Conservation (phyloP, 139 green algal species). For the Dunaliella sp. region DNA sequence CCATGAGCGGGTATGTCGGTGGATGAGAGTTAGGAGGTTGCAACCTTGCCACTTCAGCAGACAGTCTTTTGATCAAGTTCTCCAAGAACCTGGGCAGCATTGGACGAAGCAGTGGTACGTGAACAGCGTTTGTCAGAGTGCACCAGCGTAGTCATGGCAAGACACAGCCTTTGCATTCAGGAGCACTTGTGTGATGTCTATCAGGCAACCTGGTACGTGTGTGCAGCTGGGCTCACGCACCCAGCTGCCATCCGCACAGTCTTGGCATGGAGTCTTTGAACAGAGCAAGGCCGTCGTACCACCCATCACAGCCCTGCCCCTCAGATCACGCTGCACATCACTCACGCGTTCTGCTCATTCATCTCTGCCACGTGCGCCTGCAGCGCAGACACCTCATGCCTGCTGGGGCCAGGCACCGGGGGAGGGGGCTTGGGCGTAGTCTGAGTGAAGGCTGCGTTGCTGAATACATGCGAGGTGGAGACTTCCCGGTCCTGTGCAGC, state of each 20-base stretch:
- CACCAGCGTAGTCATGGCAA: too few species aligned
- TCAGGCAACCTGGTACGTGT: too few species aligned
- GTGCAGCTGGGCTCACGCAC: too few species aligned
- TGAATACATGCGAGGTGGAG: not conserved
- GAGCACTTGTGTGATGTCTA: too few species aligned
- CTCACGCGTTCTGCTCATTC: not conserved
- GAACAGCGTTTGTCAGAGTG: too few species aligned
- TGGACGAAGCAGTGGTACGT: too few species aligned
- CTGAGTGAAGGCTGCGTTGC: not conserved
- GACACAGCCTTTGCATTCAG: too few species aligned
- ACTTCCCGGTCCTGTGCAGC: not conserved
- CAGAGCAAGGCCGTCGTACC: too few species aligned
- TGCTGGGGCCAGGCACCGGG: not conserved
- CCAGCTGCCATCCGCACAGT: too few species aligned
- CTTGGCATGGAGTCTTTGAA: too few species aligned
- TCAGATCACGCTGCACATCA: too few species aligned
- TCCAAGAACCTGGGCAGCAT: conserved; percentile 64
- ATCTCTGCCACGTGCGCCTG: not conserved
- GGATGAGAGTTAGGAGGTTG: not conserved
- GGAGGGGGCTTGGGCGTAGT: not conserved
- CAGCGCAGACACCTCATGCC: not conserved
- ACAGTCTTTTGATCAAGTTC: conserved; percentile 45
- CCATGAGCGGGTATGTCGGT: not conserved
- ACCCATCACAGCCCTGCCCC: too few species aligned
- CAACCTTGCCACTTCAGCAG: conserved; percentile 38